Percentiles rank a stretch among this genome's conserved stretches.
Evolutionary conservation across 305 asterid genomes (phyloP).

Genomic region (Coffea humblotiana): DNA sequence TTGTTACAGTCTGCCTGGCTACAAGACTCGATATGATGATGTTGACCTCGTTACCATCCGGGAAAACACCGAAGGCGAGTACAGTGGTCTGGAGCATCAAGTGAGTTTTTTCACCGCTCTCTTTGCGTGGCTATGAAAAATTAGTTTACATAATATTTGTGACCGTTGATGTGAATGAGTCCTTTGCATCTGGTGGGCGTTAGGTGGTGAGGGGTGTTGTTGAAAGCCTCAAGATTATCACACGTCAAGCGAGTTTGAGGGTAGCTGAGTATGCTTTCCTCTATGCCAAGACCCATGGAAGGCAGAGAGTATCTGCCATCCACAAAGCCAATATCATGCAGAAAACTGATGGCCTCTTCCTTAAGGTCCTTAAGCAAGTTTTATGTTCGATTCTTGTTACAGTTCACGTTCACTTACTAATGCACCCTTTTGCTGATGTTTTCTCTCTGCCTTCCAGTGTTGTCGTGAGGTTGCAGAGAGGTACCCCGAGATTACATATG

Average conservation of each 20-base stretch:
- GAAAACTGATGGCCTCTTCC: slow-evolving; percentile 99
- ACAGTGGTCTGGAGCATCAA: slow-evolving; percentile 99
- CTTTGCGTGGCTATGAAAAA: background rate
- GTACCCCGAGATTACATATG: slow-evolving; percentile 85
- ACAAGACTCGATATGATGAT: slow-evolving; percentile 91
- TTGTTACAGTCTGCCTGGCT: slow-evolving; percentile 95
- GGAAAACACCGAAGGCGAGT: slow-evolving; percentile 98
- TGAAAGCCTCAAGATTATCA: slow-evolving; percentile 94
- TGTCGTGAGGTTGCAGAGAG: slow-evolving; percentile 97
- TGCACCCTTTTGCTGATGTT: slow-evolving; percentile 28
- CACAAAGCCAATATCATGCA: slow-evolving; percentile 99
- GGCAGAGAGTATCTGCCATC: slow-evolving; percentile 91
- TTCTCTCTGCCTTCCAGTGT: slow-evolving; percentile 55
- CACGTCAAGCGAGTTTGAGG: slow-evolving; percentile 94
- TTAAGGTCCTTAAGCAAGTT: slow-evolving; percentile 49
- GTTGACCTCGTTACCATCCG: slow-evolving; percentile 94
- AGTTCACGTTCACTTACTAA: background rate
- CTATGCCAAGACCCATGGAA: slow-evolving; percentile 93
- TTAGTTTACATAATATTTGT: background rate
- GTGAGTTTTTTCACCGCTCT: slow-evolving; percentile 32
- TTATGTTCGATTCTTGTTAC: background rate
- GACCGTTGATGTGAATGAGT: slow-evolving; percentile 10
- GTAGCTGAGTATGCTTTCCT: slow-evolving; percentile 97
- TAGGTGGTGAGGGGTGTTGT: slow-evolving; percentile 99
- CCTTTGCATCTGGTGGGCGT: slow-evolving; percentile 17